Evolutionary conservation across 176 grass and related monocot genomes (phyloP).

Genomic region (Cenchrus purpureus): DNA sequence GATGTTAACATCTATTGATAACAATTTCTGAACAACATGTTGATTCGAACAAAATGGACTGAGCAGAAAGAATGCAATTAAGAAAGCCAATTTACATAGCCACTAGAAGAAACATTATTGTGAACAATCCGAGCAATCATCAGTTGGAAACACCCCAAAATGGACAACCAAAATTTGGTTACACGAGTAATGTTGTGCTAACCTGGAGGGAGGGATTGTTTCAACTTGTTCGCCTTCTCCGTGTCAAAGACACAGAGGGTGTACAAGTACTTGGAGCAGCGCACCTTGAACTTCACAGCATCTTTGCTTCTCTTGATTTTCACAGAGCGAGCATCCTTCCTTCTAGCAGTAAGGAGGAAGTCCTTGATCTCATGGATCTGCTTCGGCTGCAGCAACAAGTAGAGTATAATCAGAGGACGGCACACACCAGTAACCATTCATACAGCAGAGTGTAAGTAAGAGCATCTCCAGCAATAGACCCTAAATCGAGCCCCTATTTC

Average conservation of each 20-base stretch:
- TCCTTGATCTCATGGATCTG: constrained; percentile 89
- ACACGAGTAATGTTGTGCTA: background rate
- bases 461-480: no score
- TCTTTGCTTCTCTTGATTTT: constrained; percentile 90
- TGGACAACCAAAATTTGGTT: background rate
- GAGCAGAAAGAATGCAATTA: background rate
- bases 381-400: constrained; percentile 56
- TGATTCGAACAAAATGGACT: constrained; percentile 3
- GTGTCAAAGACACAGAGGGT: constrained; percentile 70
- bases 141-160: background rate
- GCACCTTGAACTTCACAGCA: constrained; percentile 74
- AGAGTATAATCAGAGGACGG: background rate
- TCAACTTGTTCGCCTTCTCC: constrained; percentile 82
- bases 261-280: constrained; percentile 83
- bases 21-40: constrained; percentile 9
- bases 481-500: no score
- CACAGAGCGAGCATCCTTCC: constrained; percentile 80
- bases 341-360: constrained; percentile 77
- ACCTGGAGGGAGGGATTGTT: constrained; percentile 76
- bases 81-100: background rate
- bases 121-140: background rate
- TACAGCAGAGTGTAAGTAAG: background rate
- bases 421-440: background rate
- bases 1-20: constrained; percentile 1
- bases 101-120: background rate